These are phyloP conservation scores for Sugiyamaella grinbergsii DNA, from an alignment of 1,139 yeast genomes.

Conservation along the genomic window DNA sequence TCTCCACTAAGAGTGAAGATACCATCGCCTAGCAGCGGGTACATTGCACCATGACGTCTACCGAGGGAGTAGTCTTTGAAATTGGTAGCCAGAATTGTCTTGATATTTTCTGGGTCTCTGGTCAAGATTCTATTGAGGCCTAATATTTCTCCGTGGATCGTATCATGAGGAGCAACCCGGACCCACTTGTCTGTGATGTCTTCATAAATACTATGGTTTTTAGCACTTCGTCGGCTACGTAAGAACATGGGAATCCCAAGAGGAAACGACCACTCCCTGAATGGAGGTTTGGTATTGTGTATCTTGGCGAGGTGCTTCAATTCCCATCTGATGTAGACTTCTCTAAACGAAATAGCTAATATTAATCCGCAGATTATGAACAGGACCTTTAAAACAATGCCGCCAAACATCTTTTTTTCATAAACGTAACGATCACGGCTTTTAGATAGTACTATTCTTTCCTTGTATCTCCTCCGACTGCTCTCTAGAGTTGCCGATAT, in stretches of 20 bases:
- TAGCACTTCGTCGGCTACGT: conserved; percentile 8
- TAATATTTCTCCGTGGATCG: conserved; percentile 20
- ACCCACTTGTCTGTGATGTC: conserved; percentile 7
- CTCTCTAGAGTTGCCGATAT: too few species aligned
- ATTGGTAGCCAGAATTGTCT: conserved; percentile 34
- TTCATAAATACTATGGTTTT: conserved; percentile 13
- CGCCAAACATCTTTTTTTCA: conserved; percentile 1
- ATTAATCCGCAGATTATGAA: neutral
- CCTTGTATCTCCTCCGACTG: too few species aligned
- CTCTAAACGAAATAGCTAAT: neutral
- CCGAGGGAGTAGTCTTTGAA: conserved; percentile 58
- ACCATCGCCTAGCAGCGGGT: conserved; percentile 56
- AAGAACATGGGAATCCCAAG: conserved; percentile 24
- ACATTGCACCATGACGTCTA: conserved; percentile 46
- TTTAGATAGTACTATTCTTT: too few species aligned
- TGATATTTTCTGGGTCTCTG: conserved; percentile 50
- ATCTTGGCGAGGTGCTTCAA: conserved; percentile 11
- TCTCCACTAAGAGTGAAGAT: conserved; percentile 58
- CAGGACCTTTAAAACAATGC: neutral
- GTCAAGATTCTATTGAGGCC: conserved; percentile 40
- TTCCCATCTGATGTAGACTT: conserved; percentile 13
- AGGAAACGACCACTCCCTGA: conserved; percentile 21
- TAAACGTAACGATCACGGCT: too few species aligned
- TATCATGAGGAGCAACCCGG: conserved; percentile 5
- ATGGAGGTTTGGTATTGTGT: conserved; percentile 20